A percentile compares a stretch with the other conserved stretches of the same genome.
phyloP scores from a whole-genome alignment of 2,329 filamentous ascomycete genomes.

The Stagonosporopsis vannaccii region DNA sequence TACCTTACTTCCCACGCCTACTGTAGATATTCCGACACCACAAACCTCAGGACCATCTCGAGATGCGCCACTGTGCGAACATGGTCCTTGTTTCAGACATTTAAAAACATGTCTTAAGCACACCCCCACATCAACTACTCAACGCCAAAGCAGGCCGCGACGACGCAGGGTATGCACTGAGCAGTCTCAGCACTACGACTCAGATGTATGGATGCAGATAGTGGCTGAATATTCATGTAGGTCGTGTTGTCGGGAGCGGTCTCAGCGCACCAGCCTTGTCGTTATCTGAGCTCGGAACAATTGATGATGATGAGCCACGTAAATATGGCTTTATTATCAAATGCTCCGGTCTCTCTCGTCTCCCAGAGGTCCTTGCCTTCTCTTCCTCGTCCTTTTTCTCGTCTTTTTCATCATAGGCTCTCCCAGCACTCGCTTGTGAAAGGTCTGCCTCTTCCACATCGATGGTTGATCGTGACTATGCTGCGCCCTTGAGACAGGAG shows the following conservation, averaged over 20 bases:
- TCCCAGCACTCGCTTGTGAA: too few species aligned
- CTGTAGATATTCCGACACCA: neutral
- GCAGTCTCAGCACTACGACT: neutral
- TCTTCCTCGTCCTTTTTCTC: neutral
- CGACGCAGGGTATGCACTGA: neutral
- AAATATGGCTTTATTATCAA: too few species aligned
- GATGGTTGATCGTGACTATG: conserved; percentile 9
- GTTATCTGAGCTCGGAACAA: neutral
- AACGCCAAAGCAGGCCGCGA: neutral
- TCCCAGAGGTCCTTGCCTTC: neutral
- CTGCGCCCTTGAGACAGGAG: neutral
- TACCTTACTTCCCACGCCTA: neutral
- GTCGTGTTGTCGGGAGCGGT: neutral
- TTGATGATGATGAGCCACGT: neutral
- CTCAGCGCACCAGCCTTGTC: neutral
- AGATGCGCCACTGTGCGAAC: neutral
- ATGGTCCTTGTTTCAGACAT: conserved; percentile 12
- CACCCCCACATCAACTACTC: neutral
- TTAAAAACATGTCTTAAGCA: conserved; percentile 11
- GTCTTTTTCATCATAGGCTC: neutral
- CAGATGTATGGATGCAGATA: conserved; percentile 14
- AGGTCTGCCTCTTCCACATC: too few species aligned
- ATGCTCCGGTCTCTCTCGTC: neutral
- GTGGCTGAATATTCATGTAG: neutral
- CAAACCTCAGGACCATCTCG: neutral